Percentiles rank a stretch among this genome's conserved stretches.
phyloP scores from a whole-genome alignment of 2,329 filamentous ascomycete species.

The Verticillium nubilum region DNA sequence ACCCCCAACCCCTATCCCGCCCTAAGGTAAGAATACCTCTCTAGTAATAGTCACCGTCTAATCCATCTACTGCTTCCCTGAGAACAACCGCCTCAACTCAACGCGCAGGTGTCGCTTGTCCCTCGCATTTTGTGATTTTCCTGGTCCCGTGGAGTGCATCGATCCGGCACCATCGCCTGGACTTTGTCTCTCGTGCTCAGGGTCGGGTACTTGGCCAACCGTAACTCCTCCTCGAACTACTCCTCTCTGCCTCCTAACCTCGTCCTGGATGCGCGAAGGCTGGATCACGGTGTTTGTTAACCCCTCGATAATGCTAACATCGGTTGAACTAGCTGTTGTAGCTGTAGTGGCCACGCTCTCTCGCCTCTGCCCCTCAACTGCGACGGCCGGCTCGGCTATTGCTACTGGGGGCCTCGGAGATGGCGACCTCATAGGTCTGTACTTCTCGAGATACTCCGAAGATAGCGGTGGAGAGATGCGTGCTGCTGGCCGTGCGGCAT shows the following conservation, averaged over 20 bases:
- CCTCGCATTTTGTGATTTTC: background rate
- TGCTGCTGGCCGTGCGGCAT: background rate
- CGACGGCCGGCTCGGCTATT: background rate
- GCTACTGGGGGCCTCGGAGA: slow-evolving; percentile 1
- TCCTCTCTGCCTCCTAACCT: background rate
- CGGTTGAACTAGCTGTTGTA: background rate
- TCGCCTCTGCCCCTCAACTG: slow-evolving; percentile 1
- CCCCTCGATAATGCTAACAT: background rate
- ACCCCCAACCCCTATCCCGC: background rate
- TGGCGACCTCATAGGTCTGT: slow-evolving; percentile 17
- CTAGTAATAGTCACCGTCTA: background rate
- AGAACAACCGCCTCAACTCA: slow-evolving; percentile 8
- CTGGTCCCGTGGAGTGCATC: background rate
- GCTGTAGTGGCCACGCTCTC: background rate
- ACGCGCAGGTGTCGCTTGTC: slow-evolving; percentile 4
- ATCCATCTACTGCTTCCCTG: slow-evolving; percentile 1
- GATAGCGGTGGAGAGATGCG: slow-evolving; percentile 16
- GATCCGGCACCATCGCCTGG: slow-evolving; percentile 8
- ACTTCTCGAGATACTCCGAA: slow-evolving; percentile 28
- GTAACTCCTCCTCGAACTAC: background rate
- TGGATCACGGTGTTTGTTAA: background rate
- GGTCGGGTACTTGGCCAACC: background rate
- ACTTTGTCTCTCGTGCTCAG: background rate
- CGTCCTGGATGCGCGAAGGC: background rate
- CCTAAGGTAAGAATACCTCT: background rate